phyloP scores from a whole-genome alignment of 2,329 filamentous ascomycete species.

The Cadophora luteo-olivacea region DNA sequence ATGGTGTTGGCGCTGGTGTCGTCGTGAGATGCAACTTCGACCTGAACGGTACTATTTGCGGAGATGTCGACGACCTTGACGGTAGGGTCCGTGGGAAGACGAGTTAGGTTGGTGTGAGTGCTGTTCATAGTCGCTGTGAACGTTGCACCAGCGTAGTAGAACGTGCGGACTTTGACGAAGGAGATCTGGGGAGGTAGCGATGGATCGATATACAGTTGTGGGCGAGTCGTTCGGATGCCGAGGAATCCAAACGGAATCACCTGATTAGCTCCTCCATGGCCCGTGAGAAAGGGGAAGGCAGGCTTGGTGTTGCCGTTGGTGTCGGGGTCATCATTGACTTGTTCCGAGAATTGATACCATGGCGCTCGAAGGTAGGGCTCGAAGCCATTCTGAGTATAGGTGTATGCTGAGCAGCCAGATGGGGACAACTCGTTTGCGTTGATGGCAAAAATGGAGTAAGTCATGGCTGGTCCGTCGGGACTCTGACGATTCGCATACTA shows the following conservation, averaged over 20 bases:
- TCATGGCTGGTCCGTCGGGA: slow-evolving; percentile 73
- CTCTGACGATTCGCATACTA: slow-evolving; percentile 73
- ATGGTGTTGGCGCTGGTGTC: slow-evolving; percentile 48
- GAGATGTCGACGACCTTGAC: slow-evolving; percentile 63
- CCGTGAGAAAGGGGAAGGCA: slow-evolving; percentile 68
- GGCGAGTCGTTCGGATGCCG: slow-evolving; percentile 65
- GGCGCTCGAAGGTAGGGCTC: slow-evolving; percentile 70
- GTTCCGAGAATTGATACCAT: slow-evolving; percentile 75
- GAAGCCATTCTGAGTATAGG: slow-evolving; percentile 68
- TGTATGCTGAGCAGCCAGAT: slow-evolving; percentile 72
- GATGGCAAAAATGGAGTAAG: slow-evolving; percentile 72
- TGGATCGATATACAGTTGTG: slow-evolving; percentile 67
- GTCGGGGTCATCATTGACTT: slow-evolving; percentile 65
- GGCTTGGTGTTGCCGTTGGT: slow-evolving; percentile 57
- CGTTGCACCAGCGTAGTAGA: slow-evolving; percentile 71
- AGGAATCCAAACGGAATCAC: slow-evolving; percentile 72
- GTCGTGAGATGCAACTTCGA: slow-evolving; percentile 59
- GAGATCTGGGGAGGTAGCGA: slow-evolving; percentile 66
- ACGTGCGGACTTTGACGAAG: slow-evolving; percentile 63
- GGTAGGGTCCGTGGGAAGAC: slow-evolving; percentile 50
- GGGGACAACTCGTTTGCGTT: slow-evolving; percentile 69
- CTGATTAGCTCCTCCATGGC: slow-evolving; percentile 72
- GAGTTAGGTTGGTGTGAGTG: slow-evolving; percentile 68
- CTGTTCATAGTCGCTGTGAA: slow-evolving; percentile 66
- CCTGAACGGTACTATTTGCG: slow-evolving; percentile 59